A percentile compares a stretch with the other conserved stretches of the same genome.
These are phyloP conservation scores for Calamus simplicifolius DNA, from an alignment of 176 grass and related monocot species.

Conservation along the genomic window DNA sequence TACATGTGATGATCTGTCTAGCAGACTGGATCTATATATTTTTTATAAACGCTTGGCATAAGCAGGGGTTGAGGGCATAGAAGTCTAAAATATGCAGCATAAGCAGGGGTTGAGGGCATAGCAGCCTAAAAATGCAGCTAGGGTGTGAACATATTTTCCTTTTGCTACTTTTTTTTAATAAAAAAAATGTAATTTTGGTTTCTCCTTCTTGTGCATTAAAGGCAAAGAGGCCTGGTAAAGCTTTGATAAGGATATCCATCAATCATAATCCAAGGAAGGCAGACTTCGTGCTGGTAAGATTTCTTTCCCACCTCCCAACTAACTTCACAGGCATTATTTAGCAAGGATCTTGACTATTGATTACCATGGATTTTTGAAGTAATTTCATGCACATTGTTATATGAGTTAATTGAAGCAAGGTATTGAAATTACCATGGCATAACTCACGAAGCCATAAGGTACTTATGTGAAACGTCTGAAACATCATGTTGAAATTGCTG, in stretches of 20 bases:
- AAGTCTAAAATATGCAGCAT: neutral
- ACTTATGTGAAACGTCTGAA: too few relatives aligned
- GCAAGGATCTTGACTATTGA: conserved; percentile 8
- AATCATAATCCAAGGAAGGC: conserved; percentile 52
- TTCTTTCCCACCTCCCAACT: conserved; percentile 1
- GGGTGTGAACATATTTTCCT: neutral
- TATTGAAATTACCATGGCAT: too few relatives aligned
- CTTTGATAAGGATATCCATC: conserved; percentile 65
- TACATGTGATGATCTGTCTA: too few relatives aligned
- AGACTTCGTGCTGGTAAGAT: conserved; percentile 80
- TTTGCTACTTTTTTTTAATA: conserved; percentile 7
- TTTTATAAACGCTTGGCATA: too few relatives aligned
- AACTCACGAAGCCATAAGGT: too few relatives aligned
- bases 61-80: neutral
- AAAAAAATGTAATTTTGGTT: neutral
- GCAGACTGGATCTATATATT: too few relatives aligned
- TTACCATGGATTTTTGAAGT: too few relatives aligned
- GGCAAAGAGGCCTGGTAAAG: conserved; percentile 69
- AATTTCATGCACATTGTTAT: too few relatives aligned
- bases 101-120: neutral
- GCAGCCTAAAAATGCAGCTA: neutral
- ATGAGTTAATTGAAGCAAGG: too few relatives aligned
- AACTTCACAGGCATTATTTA: neutral
- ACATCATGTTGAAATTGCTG: too few relatives aligned
- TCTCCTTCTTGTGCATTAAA: conserved; percentile 24